A percentile compares a stretch with the other conserved stretches of the same genome.
Conservation (phyloP, 177 flowering plant genomes). For the Vitis hybrid region DNA sequence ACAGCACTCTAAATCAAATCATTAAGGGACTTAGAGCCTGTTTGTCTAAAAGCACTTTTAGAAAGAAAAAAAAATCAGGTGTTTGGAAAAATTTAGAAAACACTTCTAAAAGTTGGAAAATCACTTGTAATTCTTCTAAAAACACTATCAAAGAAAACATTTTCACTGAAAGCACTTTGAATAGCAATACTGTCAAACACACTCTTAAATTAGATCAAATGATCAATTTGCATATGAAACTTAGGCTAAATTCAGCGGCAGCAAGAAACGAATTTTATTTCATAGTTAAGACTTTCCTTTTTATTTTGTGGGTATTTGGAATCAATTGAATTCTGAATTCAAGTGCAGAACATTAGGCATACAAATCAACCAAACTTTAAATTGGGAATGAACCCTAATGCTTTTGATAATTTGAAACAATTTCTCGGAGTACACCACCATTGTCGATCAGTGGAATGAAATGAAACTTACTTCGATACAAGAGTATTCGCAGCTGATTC, state of each 20-base stretch:
- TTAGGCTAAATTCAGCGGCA: neutral
- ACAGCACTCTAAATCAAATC: neutral
- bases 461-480: constrained; percentile 57
- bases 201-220: neutral
- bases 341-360: too few relatives aligned
- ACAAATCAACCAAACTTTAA: neutral
- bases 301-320: too few relatives aligned
- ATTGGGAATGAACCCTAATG: neutral
- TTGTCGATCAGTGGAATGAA: neutral
- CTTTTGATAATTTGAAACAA: neutral
- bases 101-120: too few relatives aligned
- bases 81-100: too few relatives aligned
- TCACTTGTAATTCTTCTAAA: too few relatives aligned
- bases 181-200: too few relatives aligned
- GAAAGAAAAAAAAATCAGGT: too few relatives aligned
- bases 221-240: neutral
- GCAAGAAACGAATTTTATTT: neutral
- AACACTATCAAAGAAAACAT: too few relatives aligned
- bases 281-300: too few relatives aligned
- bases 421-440: neutral
- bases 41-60: too few relatives aligned
- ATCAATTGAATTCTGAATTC: too few relatives aligned
- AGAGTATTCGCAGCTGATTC: constrained; percentile 44
- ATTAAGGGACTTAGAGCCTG: neutral
- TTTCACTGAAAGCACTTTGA: too few relatives aligned